These are phyloP conservation scores for Populus hybrid DNA, from an alignment of 441 rosid genomes.

Conservation along the genomic window DNA sequence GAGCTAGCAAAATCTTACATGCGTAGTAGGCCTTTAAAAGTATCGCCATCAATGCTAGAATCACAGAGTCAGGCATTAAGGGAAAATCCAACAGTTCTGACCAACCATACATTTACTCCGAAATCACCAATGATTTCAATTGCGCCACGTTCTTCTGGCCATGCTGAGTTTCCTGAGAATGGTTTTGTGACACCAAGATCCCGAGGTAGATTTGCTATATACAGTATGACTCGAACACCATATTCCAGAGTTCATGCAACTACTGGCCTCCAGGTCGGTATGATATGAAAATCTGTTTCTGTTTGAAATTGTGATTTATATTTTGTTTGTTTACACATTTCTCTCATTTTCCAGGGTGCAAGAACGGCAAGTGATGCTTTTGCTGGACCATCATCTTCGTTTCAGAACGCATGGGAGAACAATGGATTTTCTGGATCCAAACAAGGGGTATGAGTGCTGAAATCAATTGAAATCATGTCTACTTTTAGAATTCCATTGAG, in stretches of 20 bases:
- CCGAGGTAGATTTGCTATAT: slow-evolving; percentile 85
- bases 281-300: slow-evolving; percentile 8
- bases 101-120: slow-evolving; percentile 34
- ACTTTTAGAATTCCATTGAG: background rate
- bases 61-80: slow-evolving; percentile 41
- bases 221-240: slow-evolving; percentile 88
- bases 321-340: slow-evolving; percentile 10
- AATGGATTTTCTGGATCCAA: slow-evolving; percentile 55
- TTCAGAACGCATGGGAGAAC: slow-evolving; percentile 48
- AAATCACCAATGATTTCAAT: slow-evolving; percentile 48
- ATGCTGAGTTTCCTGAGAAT: slow-evolving; percentile 47
- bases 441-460: slow-evolving; percentile 42
- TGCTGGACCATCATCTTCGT: slow-evolving; percentile 51
- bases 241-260: slow-evolving; percentile 62
- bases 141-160: slow-evolving; percentile 49
- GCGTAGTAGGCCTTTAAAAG: slow-evolving; percentile 78
- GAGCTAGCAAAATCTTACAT: slow-evolving; percentile 97
- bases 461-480: background rate
- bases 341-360: slow-evolving; percentile 36
- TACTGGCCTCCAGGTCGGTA: slow-evolving; percentile 48
- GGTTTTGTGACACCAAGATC: slow-evolving; percentile 77
- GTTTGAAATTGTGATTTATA: slow-evolving; percentile 6
- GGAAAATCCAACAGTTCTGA: slow-evolving; percentile 45
- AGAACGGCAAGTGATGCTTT: slow-evolving; percentile 26
- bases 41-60: slow-evolving; percentile 55